Conservation (phyloP, 2,329 filamentous ascomycete species). For the Pyrenochaeta sp. region DNA sequence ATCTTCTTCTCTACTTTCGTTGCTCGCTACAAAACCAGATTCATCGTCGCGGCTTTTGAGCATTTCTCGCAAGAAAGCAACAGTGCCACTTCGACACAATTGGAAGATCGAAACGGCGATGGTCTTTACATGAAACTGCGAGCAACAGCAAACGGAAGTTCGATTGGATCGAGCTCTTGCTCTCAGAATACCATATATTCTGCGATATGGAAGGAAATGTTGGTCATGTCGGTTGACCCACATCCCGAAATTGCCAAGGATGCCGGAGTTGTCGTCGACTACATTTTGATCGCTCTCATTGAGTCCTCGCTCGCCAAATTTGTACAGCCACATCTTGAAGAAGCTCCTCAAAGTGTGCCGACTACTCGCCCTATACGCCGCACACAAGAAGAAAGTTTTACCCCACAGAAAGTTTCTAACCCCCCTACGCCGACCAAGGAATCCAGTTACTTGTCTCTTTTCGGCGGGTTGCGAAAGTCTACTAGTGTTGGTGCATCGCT, state of each 20-base stretch:
- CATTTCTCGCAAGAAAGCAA: slow-evolving; percentile 82
- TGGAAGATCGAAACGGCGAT: slow-evolving; percentile 38
- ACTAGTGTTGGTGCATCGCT: slow-evolving; percentile 72
- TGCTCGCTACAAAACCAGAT: slow-evolving; percentile 88
- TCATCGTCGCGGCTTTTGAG: slow-evolving; percentile 90
- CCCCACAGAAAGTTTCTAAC: slow-evolving; percentile 56
- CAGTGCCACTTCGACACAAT: slow-evolving; percentile 16
- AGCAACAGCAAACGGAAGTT: slow-evolving; percentile 14
- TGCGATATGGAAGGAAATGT: slow-evolving; percentile 90
- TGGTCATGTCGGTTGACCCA: slow-evolving; percentile 91
- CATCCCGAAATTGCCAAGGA: slow-evolving; percentile 91
- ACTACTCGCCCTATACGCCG: slow-evolving; percentile 57
- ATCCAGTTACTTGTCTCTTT: slow-evolving; percentile 66
- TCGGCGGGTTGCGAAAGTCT: slow-evolving; percentile 67
- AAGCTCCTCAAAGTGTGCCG: slow-evolving; percentile 62
- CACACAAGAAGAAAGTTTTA: slow-evolving; percentile 37
- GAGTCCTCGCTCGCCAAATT: slow-evolving; percentile 77
- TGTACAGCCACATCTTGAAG: slow-evolving; percentile 76
- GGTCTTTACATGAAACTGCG: slow-evolving; percentile 42
- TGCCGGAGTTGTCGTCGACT: slow-evolving; percentile 85
- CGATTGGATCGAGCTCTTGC: slow-evolving; percentile 28
- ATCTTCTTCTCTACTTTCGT: slow-evolving; percentile 95
- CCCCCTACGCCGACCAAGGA: slow-evolving; percentile 60
- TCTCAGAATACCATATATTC: slow-evolving; percentile 92
- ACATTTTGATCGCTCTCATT: slow-evolving; percentile 79